Conservation (phyloP, 768 basidiomycete species). For the Trametes punicea region DNA sequence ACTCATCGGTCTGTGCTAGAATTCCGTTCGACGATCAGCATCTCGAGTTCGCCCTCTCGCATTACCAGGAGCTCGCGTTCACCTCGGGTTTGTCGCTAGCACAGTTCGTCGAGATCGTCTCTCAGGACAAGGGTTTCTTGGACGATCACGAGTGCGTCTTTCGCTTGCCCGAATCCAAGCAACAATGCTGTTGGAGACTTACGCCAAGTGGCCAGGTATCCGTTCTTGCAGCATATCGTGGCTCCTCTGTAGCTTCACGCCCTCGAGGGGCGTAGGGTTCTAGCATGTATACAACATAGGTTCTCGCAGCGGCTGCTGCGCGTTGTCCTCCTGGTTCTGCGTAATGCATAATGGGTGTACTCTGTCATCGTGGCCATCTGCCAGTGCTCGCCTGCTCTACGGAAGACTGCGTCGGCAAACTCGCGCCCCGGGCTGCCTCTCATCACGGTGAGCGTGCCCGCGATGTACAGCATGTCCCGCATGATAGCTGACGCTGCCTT, state of each 20-base stretch:
- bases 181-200: not conserved
- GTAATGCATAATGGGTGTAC: not conserved
- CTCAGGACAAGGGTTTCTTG: constrained; percentile 22
- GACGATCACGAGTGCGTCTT: constrained; percentile 26
- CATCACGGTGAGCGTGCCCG: no score
- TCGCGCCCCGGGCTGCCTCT: no score
- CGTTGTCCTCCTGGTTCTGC: not conserved
- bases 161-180: not conserved
- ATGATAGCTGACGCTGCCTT: no score
- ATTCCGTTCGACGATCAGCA: constrained; percentile 19
- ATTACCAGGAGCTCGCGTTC: constrained; percentile 24
- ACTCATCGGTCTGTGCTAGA: not conserved
- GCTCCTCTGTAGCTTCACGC: not conserved
- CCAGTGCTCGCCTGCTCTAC: not conserved
- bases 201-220: not conserved
- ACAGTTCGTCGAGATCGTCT: constrained; percentile 18
- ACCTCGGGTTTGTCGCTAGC: constrained; percentile 19
- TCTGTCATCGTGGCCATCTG: not conserved
- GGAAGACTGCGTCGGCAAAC: not conserved
- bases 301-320: not conserved
- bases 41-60: constrained; percentile 18
- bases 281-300: not conserved
- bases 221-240: constrained; percentile 22
- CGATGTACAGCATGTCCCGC: no score
- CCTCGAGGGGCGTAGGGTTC: not conserved